Evolutionary conservation across 164 flowering plant species (phyloP), one percentile per base, ranked within the genome.

Genomic region (Houttuynia cordata): DNA sequence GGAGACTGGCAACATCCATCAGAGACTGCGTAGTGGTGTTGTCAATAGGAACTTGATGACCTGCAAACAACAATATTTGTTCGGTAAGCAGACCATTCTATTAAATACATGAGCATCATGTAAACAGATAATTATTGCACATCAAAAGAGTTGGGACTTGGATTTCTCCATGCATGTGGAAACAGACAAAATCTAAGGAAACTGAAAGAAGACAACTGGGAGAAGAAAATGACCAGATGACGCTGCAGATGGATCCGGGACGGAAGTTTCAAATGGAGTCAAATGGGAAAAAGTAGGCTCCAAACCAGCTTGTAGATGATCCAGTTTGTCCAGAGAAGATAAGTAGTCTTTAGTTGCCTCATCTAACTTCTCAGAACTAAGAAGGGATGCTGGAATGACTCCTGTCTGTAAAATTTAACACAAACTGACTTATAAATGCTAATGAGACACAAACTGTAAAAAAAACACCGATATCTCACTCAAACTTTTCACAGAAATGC

Each of bases 281-380:
- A 67, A 39, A 56, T 66, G 67, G 63, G 65, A 81, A 70, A 68
- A 67, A 1, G 41, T 65, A 57, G 77, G 86, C 62, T 24, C 65
- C 30, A 55, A n/a, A 57, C 64, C 59, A n/a, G 79, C 64, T 53
- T 66, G 80, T 24, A 79, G 65, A 74, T 70, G 59, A 77, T 57
- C 80, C 91, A 60, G 81, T 56, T 74, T 78, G 62, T 86, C 92
- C 14, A 81, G 72, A 67, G 89, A 80, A 21, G 20, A 69, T 0
- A 71, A 8, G 73, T 76, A 85, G 10, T 79, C 65, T 25, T 80
- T 65, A 56, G 82, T 73, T 62, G 70, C 68, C 57, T 84, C 87
- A 67, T 90, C 89, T 63, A 83, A 73, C 19, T 23, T 69, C 12
- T 75, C 81, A 24, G 84, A 68, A 41, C 85, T 73, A 58, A 65